Evolutionary conservation across 2,329 filamentous ascomycete species (phyloP).

Genomic region (Penicillium rolfsii): DNA sequence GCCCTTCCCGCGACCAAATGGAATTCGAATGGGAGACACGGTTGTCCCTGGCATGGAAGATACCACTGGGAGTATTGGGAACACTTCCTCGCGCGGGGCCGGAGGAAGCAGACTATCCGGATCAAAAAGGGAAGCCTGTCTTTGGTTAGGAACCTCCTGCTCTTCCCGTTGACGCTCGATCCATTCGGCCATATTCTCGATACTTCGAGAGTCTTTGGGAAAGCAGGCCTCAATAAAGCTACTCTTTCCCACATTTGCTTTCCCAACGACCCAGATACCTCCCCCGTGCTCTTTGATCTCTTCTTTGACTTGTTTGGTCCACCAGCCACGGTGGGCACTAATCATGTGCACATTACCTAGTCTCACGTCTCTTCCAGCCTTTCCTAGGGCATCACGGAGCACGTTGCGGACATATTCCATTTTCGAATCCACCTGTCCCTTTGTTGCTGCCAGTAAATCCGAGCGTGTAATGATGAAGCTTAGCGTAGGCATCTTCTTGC

Average conservation of each 20-base stretch:
- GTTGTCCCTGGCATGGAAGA: constrained; percentile 90
- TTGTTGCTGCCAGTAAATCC: constrained; percentile 81
- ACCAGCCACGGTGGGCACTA: constrained; percentile 85
- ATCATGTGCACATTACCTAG: constrained; percentile 86
- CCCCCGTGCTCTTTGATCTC: constrained; percentile 83
- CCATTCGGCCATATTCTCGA: constrained; percentile 42
- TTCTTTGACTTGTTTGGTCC: constrained; percentile 83
- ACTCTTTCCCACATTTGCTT: constrained; percentile 97
- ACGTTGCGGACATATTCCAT: constrained; percentile 84
- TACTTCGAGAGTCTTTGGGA: constrained; percentile 67
- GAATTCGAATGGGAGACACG: constrained; percentile 89
- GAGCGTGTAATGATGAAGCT: constrained; percentile 90
- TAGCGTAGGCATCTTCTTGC: constrained; percentile 75
- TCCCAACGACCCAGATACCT: constrained; percentile 95
- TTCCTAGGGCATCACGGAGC: constrained; percentile 74
- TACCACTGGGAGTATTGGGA: constrained; percentile 81
- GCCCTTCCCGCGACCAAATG: constrained; percentile 81
- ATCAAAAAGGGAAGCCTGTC: constrained; percentile 28
- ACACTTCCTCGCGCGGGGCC: constrained; percentile 70
- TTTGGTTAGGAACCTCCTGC: constrained; percentile 17
- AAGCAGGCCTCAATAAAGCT: constrained; percentile 85
- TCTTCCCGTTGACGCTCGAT: constrained; percentile 35
- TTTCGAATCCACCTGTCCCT: constrained; percentile 79
- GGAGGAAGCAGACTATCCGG: constrained; percentile 70
- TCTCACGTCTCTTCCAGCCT: constrained; percentile 69